A percentile compares a stretch with the other conserved stretches of the same genome.
Conservation (phyloP, 2,329 filamentous ascomycete species). For the Epichloe sylvatica region DNA sequence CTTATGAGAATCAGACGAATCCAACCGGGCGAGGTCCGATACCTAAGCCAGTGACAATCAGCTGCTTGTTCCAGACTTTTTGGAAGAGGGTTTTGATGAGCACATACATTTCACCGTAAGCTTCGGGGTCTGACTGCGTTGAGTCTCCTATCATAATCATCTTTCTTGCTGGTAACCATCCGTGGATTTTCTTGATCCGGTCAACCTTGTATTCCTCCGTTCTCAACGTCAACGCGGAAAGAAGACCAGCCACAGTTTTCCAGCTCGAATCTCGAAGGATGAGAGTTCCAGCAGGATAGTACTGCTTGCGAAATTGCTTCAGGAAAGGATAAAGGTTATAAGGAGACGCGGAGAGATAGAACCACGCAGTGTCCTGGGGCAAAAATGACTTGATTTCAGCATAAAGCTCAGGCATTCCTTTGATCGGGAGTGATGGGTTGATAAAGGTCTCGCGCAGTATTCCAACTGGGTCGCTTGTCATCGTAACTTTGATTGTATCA, state of each 20-base stretch:
- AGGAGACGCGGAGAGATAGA: conserved; percentile 86
- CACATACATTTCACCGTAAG: conserved; percentile 65
- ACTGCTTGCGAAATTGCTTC: conserved; percentile 51
- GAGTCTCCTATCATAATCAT: conserved; percentile 82
- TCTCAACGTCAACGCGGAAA: conserved; percentile 64
- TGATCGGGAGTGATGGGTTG: conserved; percentile 54
- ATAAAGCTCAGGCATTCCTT: conserved; percentile 80
- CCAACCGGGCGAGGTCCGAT: conserved; percentile 57
- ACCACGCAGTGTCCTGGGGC: conserved; percentile 56
- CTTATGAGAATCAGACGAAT: conserved; percentile 74
- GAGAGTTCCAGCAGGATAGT: conserved; percentile 67
- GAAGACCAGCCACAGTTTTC: conserved; percentile 68
- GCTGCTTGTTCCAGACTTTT: neutral
- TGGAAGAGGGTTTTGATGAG: neutral
- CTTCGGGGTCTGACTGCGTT: conserved; percentile 82
- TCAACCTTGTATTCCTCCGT: conserved; percentile 79
- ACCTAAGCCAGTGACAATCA: conserved; percentile 23
- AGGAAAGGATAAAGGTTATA: conserved; percentile 92
- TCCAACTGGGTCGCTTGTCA: conserved; percentile 65
- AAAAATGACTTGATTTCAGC: conserved; percentile 42
- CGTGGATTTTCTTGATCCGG: conserved; percentile 62
- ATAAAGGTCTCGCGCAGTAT: conserved; percentile 77
- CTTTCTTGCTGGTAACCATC: conserved; percentile 64
- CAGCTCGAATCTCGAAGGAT: conserved; percentile 75
- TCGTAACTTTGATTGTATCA: conserved; percentile 87